phyloP scores from a whole-genome alignment of 1,139 yeast genomes.

The Kurtzmaniella quercitrusa region DNA sequence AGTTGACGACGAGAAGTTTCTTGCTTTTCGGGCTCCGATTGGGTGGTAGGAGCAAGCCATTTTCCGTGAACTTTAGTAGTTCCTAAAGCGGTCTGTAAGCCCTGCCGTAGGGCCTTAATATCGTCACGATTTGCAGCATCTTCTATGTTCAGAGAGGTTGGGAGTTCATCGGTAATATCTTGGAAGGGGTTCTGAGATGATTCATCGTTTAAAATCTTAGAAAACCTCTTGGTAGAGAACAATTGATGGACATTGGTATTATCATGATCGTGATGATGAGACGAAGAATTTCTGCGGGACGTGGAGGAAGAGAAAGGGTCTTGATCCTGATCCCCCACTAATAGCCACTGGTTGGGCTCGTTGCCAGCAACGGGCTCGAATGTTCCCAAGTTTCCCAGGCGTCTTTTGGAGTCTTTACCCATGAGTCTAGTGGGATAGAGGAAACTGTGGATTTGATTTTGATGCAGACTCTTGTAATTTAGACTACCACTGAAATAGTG shows the following conservation, averaged over 20 bases:
- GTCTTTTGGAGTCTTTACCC: slow-evolving; percentile 1
- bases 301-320: not conserved
- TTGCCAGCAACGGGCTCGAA: not conserved
- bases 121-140: slow-evolving; percentile 28
- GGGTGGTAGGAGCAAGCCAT: slow-evolving; percentile 28
- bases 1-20: not conserved
- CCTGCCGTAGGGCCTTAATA: slow-evolving; percentile 33
- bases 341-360: not conserved
- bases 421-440: not conserved
- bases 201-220: not conserved
- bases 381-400: not conserved
- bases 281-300: not conserved
- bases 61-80: slow-evolving; percentile 19
- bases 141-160: slow-evolving; percentile 12
- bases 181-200: not conserved
- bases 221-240: not conserved
- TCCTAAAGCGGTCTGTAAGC: slow-evolving; percentile 37
- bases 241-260: not conserved
- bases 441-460: not conserved
- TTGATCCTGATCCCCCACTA: not conserved
- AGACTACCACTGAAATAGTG: not conserved
- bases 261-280: too few species aligned
- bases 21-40: slow-evolving; percentile 5
- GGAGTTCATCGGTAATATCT: not conserved
- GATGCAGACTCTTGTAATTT: not conserved